phyloP scores from a whole-genome alignment of 163 green algal genomes.

The Picocystis sp. region DNA sequence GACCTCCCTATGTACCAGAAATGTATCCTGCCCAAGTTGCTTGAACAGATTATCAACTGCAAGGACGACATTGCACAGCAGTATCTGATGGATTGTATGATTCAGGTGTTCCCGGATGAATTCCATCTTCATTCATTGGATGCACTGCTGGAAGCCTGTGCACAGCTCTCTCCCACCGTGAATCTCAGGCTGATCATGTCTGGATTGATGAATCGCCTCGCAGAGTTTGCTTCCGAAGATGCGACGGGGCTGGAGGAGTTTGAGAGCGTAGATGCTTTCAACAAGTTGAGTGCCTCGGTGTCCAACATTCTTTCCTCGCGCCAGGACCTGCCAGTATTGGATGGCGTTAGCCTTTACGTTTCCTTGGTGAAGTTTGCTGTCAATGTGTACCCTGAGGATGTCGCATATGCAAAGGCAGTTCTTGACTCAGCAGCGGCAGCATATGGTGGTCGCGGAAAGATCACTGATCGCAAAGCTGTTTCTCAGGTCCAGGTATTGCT shows the following conservation, averaged over 20 bases:
- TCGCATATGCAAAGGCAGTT: no score
- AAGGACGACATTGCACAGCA: conserved; percentile 92
- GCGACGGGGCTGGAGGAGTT: no score
- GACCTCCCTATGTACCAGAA: conserved; percentile 66
- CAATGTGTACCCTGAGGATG: no score
- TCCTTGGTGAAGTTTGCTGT: no score
- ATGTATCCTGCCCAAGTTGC: conserved; percentile 33
- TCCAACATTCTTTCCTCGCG: no score
- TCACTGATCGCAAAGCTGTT: conserved; percentile 39
- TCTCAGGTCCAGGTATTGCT: conserved; percentile 64
- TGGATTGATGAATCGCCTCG: conserved; percentile 56
- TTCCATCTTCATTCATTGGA: conserved; percentile 85
- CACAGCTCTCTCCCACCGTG: conserved; percentile 68
- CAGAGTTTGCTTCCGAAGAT: no score
- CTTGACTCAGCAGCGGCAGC: no score
- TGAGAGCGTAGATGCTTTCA: no score
- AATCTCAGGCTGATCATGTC: conserved; percentile 37
- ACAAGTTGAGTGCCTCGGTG: no score
- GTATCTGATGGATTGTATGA: conserved; percentile 93
- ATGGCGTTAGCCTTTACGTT: no score
- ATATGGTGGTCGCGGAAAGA: conserved; percentile 10
- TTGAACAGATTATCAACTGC: conserved; percentile 74
- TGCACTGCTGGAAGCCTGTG: conserved; percentile 57
- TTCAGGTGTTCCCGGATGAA: conserved; percentile 76
- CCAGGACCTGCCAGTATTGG: no score